Conservation (phyloP, 495 filamentous ascomycete species). For the Viridothelium virens region DNA sequence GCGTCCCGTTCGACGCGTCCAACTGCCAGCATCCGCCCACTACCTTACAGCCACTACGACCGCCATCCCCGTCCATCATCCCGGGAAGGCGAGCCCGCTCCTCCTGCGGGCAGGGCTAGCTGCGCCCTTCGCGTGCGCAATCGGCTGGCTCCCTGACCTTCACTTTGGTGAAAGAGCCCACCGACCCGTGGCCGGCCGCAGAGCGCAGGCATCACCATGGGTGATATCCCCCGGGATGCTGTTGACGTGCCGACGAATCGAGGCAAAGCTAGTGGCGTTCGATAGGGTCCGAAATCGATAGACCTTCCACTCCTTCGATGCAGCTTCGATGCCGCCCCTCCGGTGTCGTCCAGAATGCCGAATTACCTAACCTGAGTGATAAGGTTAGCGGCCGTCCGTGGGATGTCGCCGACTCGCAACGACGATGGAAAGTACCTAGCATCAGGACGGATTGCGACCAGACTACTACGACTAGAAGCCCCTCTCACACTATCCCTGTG, state of each 20-base stretch:
- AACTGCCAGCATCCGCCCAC: neutral
- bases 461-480: neutral
- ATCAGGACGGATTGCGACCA: neutral
- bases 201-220: no score
- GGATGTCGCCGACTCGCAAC: neutral
- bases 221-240: no score
- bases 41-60: no score
- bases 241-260: neutral
- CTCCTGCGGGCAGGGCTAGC: no score
- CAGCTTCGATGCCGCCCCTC: neutral
- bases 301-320: conserved; percentile 2
- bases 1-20: neutral
- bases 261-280: neutral
- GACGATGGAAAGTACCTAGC: neutral
- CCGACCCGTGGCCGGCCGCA: no score
- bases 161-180: neutral
- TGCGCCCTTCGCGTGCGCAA: neutral
- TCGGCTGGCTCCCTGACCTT: neutral
- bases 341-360: neutral
- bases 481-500: neutral
- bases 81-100: no score
- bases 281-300: neutral
- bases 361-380: neutral
- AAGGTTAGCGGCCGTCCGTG: neutral
- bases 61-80: no score